These are phyloP conservation scores for Condylostoma magnum DNA, from an alignment of 169 alveolate species.

Conservation along the genomic window DNA sequence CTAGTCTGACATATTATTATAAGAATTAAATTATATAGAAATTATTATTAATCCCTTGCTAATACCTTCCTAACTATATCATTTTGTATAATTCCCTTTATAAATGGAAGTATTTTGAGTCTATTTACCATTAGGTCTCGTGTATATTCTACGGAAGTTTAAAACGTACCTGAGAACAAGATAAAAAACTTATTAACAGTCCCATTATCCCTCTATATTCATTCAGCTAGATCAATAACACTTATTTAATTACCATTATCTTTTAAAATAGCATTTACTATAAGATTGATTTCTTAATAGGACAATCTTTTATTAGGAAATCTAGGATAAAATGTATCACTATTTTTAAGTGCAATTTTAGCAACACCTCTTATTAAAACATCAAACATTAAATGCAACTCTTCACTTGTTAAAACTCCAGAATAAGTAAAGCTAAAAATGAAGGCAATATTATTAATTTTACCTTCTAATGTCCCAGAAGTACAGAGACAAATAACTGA, in stretches of 20 bases:
- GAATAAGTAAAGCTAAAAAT: constrained; percentile 33
- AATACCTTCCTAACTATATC: no score
- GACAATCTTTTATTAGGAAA: constrained; percentile 30
- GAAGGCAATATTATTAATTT: constrained; percentile 13
- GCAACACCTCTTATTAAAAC: constrained; percentile 61
- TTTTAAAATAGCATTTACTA: constrained; percentile 16
- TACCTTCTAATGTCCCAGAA: constrained; percentile 46
- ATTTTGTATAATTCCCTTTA: neutral
- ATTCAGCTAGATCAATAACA: constrained; percentile 3
- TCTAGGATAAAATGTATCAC: constrained; percentile 42
- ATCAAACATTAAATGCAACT: constrained; percentile 59
- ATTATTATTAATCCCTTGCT: no score
- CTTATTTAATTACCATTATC: constrained; percentile 2
- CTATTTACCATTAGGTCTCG: neutral
- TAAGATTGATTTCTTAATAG: constrained; percentile 8
- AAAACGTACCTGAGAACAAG: neutral
- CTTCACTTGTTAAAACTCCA: constrained; percentile 40
- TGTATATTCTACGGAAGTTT: neutral
- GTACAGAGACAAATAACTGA: constrained; percentile 38
- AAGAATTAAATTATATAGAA: no score
- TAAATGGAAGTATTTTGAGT: neutral
- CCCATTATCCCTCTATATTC: neutral
- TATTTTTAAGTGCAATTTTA: constrained; percentile 34
- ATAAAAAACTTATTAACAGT: neutral
- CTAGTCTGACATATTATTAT: no score